Base-by-base conservation (phyloP, 176 grass and related monocot genomes). In the Triticum monococcum region DNA sequence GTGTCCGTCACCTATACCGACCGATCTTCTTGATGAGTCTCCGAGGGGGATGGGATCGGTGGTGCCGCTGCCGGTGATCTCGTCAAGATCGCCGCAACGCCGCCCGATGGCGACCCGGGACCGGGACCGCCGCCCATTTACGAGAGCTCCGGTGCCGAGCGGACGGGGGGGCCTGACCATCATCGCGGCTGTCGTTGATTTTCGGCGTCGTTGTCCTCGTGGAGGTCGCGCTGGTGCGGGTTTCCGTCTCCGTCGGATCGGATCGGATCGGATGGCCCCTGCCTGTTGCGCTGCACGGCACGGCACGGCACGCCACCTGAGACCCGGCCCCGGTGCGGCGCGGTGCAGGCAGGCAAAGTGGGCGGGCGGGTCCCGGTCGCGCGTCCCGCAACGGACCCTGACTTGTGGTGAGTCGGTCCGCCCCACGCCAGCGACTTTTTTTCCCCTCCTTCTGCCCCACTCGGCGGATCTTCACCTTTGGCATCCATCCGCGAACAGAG, bases 61-160 rank as follows among this genome's bases (percentile, higher is more conserved):
- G 5, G 20, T 3, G 37, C 25, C 20, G 71, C 24, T 40, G 71
- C 10, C 6, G 23, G 23, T 75, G 72, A 30, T 75, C 72, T 75
- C 72, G 72, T 75, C 72, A 48, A 75, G 72, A 74, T 48, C 71
- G 72, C 72, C 38, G n/a, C 69, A 10, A 1, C 65, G 65, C 66
- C 63, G 63, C 32, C 41, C 23, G 23, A 54, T 54, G 50, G 16
- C 50, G 50, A 54, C 50, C 50, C 50, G 46, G 46, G 46, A 23
- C 71, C 71, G 71, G 3, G 20, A 43, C 23, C 40, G 46, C 12
- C 72, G 72, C 23, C 41, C 72, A 75, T 75, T 75, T 30, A 75
- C 24, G 38, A 75, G 72, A 75, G 72, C 72, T 41, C 18, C 72
- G 72, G 41, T 75, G 41, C 72, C 71, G 9, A 25, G 28, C 2